Percentiles rank a stretch among this genome's conserved stretches.
Evolutionary conservation across 768 basidiomycete species (phyloP).

Genomic region (Lentinula detonsa): DNA sequence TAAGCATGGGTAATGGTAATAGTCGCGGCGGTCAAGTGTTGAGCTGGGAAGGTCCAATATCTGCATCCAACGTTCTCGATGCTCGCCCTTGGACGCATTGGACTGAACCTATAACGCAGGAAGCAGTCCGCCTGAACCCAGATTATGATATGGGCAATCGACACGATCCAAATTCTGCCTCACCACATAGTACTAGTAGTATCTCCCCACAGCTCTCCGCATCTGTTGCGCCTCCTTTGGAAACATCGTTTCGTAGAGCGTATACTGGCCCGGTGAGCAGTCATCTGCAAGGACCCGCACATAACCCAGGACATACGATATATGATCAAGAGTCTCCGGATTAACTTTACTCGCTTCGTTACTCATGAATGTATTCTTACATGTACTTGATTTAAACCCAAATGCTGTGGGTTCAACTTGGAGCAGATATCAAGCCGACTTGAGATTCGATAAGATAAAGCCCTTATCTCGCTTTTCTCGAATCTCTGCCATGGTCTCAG

Average conservation of each 20-base stretch:
- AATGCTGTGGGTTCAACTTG: no score
- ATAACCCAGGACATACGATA: constrained; percentile 58
- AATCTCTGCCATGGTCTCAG: neutral
- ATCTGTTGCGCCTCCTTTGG: constrained; percentile 10
- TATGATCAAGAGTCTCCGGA: constrained; percentile 37
- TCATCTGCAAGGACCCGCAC: constrained; percentile 37
- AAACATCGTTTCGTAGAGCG: constrained; percentile 24
- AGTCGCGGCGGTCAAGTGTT: constrained; percentile 7
- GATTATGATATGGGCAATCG: neutral
- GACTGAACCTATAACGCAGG: neutral
- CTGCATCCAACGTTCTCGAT: constrained; percentile 2
- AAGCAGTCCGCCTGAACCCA: neutral
- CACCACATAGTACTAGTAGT: constrained; percentile 12
- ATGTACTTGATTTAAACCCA: neutral
- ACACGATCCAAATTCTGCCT: constrained; percentile 9
- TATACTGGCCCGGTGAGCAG: constrained; percentile 37
- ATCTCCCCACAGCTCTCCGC: neutral
- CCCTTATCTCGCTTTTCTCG: neutral
- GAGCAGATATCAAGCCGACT: no score
- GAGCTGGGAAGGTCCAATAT: neutral
- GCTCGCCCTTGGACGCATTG: constrained; percentile 8
- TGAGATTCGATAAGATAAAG: neutral
- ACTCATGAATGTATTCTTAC: neutral
- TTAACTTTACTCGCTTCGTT: neutral
- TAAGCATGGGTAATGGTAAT: constrained; percentile 20